Evolutionary conservation across 495 filamentous ascomycete species (phyloP).

Genomic region (Emericellopsis terricola): DNA sequence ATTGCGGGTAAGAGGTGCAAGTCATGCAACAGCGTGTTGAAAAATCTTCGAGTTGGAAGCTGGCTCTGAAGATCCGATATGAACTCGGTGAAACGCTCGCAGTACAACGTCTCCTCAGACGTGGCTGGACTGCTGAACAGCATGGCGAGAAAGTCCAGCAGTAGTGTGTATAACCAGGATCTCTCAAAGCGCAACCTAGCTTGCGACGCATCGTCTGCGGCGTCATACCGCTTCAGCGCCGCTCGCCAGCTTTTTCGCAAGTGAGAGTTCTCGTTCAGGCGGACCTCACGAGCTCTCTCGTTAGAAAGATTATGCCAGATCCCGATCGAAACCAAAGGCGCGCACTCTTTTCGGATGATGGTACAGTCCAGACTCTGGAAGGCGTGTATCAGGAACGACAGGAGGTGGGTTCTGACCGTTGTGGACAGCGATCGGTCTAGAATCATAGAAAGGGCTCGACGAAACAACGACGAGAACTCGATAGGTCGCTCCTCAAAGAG

Average conservation of each 20-base stretch:
- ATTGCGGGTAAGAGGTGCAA: conserved; percentile 75
- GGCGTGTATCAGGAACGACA: conserved; percentile 75
- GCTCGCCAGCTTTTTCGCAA: conserved; percentile 86
- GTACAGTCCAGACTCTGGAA: conserved; percentile 88
- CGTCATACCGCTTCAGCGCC: conserved; percentile 67
- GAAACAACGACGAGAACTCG: conserved; percentile 82
- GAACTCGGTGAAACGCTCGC: conserved; percentile 84
- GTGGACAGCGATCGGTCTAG: conserved; percentile 59
- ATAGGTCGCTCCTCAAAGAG: conserved; percentile 58
- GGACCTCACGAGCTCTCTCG: conserved; percentile 31
- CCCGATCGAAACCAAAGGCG: conserved; percentile 81
- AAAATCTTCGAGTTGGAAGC: conserved; percentile 81
- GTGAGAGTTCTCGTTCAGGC: conserved; percentile 48
- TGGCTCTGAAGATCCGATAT: conserved; percentile 85
- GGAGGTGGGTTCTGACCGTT: conserved; percentile 54
- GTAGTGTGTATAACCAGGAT: conserved; percentile 77
- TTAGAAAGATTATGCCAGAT: conserved; percentile 87
- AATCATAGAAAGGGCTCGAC: conserved; percentile 75
- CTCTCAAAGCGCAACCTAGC: conserved; percentile 78
- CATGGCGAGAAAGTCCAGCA: conserved; percentile 64
- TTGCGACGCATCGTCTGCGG: conserved; percentile 63
- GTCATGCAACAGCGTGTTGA: conserved; percentile 83
- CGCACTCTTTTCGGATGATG: conserved; percentile 87
- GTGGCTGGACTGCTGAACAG: conserved; percentile 40
- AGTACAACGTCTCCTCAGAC: conserved; percentile 41